Evolutionary conservation across 345 rosid genomes (phyloP).

Genomic region (Euclidium syriacum): DNA sequence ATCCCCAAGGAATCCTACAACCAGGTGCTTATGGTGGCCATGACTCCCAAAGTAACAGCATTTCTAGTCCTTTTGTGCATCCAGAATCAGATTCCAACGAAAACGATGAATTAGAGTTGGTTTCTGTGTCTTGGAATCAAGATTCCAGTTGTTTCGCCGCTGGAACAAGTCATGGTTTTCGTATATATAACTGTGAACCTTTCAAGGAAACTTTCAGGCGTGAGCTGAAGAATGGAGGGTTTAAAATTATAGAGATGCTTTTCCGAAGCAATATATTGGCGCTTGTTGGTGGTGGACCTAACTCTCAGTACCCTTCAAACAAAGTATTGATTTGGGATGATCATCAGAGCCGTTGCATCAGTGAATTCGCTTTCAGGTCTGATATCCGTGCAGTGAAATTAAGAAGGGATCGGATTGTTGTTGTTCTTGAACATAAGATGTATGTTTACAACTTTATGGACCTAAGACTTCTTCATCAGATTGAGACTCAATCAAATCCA

Average conservation of each 20-base stretch:
- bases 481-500: slow-evolving; percentile 69
- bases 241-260: slow-evolving; percentile 84
- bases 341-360: slow-evolving; percentile 73
- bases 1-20: slow-evolving; percentile 32
- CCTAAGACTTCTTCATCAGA: slow-evolving; percentile 76
- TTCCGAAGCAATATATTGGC: slow-evolving; percentile 83
- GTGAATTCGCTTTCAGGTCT: slow-evolving; percentile 78
- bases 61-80: slow-evolving; percentile 30
- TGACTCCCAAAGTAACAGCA: slow-evolving; percentile 29
- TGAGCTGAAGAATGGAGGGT: slow-evolving; percentile 59
- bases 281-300: slow-evolving; percentile 65
- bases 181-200: slow-evolving; percentile 72
- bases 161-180: slow-evolving; percentile 67
- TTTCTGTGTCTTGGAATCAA: slow-evolving; percentile 80
- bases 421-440: slow-evolving; percentile 84
- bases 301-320: slow-evolving; percentile 72
- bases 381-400: slow-evolving; percentile 70
- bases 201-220: slow-evolving; percentile 72
- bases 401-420: slow-evolving; percentile 64
- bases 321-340: slow-evolving; percentile 91
- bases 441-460: slow-evolving; percentile 69
- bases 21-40: slow-evolving; percentile 27
- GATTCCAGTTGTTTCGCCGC: slow-evolving; percentile 80
- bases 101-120: slow-evolving; percentile 40
- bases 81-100: slow-evolving; percentile 32